These are phyloP conservation scores for Thraustochytrium sp. DNA, from an alignment of 352 stramenopile species.

Conservation along the genomic window DNA sequence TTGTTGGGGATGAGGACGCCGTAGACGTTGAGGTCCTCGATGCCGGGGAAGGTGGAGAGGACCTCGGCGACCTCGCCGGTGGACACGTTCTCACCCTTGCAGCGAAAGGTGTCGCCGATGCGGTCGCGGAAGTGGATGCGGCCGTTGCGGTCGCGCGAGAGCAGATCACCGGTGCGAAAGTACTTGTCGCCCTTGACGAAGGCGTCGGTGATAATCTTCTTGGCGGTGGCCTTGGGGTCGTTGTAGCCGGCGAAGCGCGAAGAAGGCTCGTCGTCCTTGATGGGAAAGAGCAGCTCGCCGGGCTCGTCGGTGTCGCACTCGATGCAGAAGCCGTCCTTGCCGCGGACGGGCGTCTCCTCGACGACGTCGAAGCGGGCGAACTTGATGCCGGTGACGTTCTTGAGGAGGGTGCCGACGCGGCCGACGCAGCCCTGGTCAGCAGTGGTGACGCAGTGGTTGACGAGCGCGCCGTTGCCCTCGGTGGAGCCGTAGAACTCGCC, in stretches of 20 bases:
- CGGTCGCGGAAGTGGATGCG: constrained; percentile 82
- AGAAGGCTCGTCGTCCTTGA: constrained; percentile 63
- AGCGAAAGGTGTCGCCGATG: constrained; percentile 83
- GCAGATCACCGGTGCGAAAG: constrained; percentile 81
- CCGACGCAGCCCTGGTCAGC: constrained; percentile 64
- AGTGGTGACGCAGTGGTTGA: constrained; percentile 65
- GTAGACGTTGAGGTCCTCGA: constrained; percentile 58
- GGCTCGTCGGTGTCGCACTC: constrained; percentile 44
- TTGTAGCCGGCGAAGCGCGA: constrained; percentile 75
- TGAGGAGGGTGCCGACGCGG: constrained; percentile 59
- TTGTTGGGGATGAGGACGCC: constrained; percentile 42
- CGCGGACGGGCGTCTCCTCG: constrained; percentile 61
- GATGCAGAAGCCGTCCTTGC: constrained; percentile 57
- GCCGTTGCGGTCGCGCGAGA: constrained; percentile 63
- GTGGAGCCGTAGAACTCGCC: constrained; percentile 86
- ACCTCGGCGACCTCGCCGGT: constrained; percentile 77
- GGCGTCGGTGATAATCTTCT: constrained; percentile 73
- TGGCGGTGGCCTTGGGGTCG: constrained; percentile 68
- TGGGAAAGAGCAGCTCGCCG: constrained; percentile 57
- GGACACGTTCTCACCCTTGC: constrained; percentile 85
- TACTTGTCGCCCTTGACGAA: constrained; percentile 73
- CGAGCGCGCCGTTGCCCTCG: constrained; percentile 70
- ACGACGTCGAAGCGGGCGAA: constrained; percentile 73
- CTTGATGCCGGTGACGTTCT: constrained; percentile 57
- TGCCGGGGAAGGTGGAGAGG: constrained; percentile 64